Conservation (phyloP, 495 filamentous ascomycete genomes). For the Lophium mytilinum region DNA sequence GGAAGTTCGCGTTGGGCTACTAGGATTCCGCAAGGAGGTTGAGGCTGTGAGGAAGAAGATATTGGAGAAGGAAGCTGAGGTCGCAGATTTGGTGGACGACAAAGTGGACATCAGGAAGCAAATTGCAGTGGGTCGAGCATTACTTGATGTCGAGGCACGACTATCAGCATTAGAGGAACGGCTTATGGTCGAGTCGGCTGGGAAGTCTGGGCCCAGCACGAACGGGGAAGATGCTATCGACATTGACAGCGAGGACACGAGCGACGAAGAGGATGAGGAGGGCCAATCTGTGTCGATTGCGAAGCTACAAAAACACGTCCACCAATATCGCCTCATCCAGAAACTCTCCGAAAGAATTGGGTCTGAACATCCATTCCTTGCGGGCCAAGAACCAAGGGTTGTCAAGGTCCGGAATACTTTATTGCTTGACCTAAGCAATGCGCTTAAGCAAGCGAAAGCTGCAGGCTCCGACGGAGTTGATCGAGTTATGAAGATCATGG, state of each 20-base stretch:
- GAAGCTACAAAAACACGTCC: conserved; percentile 49
- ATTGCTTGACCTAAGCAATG: conserved; percentile 71
- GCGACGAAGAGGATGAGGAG: conserved; percentile 32
- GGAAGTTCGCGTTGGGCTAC: conserved; percentile 76
- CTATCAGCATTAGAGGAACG: conserved; percentile 62
- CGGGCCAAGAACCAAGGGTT: conserved; percentile 48
- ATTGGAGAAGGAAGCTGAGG: conserved; percentile 44
- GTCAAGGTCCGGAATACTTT: conserved; percentile 63
- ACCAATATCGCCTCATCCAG: conserved; percentile 50
- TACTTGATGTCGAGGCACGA: conserved; percentile 39
- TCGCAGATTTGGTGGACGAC: conserved; percentile 47
- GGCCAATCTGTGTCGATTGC: conserved; percentile 38
- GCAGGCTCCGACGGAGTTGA: conserved; percentile 46
- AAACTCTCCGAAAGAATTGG: conserved; percentile 46
- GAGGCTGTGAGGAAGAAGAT: conserved; percentile 49
- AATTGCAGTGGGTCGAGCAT: conserved; percentile 43
- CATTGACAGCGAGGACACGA: not conserved
- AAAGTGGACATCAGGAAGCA: conserved; percentile 44
- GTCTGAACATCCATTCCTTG: conserved; percentile 57
- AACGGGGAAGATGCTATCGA: conserved; percentile 37
- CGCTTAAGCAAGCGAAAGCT: conserved; percentile 61
- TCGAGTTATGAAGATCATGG: conserved; percentile 60
- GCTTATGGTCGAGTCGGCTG: conserved; percentile 50
- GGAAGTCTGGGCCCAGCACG: conserved; percentile 18
- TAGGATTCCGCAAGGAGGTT: conserved; percentile 78